Conservation (phyloP, 768 basidiomycete genomes). For the Amanita phalloides region DNA sequence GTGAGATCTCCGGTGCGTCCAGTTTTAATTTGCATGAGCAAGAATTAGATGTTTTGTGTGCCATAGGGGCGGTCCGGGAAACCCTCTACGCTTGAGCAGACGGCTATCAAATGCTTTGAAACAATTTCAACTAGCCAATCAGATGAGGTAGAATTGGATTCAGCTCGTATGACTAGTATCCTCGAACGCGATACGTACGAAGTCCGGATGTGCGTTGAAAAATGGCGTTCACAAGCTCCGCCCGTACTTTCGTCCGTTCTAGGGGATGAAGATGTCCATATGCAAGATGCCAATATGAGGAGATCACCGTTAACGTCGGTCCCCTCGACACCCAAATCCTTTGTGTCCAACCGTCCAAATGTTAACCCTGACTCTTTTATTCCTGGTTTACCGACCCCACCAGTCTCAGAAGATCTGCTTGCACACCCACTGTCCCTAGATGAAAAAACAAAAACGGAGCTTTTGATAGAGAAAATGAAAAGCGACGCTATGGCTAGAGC, state of each 20-base stretch:
- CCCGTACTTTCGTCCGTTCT: conserved; percentile 9
- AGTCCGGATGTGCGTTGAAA: conserved; percentile 27
- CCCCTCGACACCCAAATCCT: background rate
- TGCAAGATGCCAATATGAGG: background rate
- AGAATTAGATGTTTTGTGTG: background rate
- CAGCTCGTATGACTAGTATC: conserved; percentile 12
- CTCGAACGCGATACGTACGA: conserved; percentile 13
- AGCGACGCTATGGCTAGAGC: conserved; percentile 42
- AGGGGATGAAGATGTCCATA: conserved; percentile 5
- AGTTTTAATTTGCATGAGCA: conserved; percentile 13
- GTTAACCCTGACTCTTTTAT: background rate
- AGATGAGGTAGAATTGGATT: conserved; percentile 46
- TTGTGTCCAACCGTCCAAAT: background rate
- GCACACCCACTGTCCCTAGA: conserved; percentile 19
- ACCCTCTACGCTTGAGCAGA: background rate
- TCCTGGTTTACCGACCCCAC: background rate
- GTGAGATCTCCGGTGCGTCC: conserved; percentile 16
- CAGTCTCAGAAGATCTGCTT: conserved; percentile 15
- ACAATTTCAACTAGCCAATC: conserved; percentile 58
- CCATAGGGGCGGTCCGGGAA: background rate
- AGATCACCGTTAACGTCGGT: background rate
- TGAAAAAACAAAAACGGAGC: conserved; percentile 35
- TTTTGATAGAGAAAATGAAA: conserved; percentile 55
- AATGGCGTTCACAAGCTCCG: conserved; percentile 28
- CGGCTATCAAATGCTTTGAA: conserved; percentile 9